Evolutionary conservation across 1,284 basidiomycete species (phyloP), one percentile per base, ranked within the genome.

Genomic region (Pisolithus thermaeus): DNA sequence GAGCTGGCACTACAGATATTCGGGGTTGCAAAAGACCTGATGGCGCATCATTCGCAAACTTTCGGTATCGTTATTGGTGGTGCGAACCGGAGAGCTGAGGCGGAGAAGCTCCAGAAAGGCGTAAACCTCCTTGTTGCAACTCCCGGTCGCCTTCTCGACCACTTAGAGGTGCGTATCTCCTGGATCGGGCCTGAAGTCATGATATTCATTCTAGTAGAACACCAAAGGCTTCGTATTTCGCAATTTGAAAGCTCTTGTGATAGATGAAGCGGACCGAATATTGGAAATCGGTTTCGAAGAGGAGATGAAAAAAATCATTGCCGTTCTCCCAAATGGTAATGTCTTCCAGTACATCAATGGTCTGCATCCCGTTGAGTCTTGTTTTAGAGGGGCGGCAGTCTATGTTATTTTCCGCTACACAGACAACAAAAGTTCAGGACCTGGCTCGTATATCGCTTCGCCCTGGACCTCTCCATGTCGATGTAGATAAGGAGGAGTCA

Each of bases 221-320:
- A 97, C 95, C 41, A 94, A 93, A 73, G 96, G 94, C 12, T 98
- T 98, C 61, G 86, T 98, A 41, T 95, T 90, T 74, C 84, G 92
- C 58, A 99, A 99, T 71, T 71, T 99, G 50, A 97, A 96, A 70
- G 90, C 92, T 2, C 78, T 99, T 38, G 83, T 98, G 48, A 98
- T 99, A 60, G 97, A 99, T 67, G 97, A 96, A 73, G 97, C 97
- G 4, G 97, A 99, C 70, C 87, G 97, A 52, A 99, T 99, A 73
- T 78, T 99, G 68, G 97, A 99, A 69, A 90, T 99, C 60, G 97
- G 97, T 57, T 99, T 99, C 75, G 97, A 99, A 70, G 96, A 99
- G 69, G 90, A 99, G 72, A 99, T 99, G 95, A 93, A 95, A 72
- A 90, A 88, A 72, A 99, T 99, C 53, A 92, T 99, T 59, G 76